Conservation (phyloP, 2,329 filamentous ascomycete species). For the Neonectria sp. region DNA sequence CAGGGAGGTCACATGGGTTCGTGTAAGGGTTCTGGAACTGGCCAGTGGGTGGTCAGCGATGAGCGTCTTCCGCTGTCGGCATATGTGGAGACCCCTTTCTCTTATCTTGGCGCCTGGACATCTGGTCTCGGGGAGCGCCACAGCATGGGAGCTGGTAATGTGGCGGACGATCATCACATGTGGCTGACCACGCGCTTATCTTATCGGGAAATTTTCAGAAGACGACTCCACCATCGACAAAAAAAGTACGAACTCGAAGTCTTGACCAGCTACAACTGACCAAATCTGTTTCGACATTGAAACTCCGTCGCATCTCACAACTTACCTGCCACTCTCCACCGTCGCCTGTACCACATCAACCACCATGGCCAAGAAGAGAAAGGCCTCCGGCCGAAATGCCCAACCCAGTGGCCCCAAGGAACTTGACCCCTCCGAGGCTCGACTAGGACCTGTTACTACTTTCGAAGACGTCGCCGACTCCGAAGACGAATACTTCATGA, state of each 20-base stretch:
- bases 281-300: conserved; percentile 5
- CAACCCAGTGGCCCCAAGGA: conserved; percentile 68
- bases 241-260: conserved; percentile 21
- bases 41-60: conserved; percentile 1
- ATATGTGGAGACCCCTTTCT: not conserved
- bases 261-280: not conserved
- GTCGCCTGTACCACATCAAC: not conserved
- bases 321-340: not conserved
- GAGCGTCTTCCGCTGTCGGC: not conserved
- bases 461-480: conserved; percentile 93
- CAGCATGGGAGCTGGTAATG: not conserved
- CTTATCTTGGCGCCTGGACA: not conserved
- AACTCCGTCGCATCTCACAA: not conserved
- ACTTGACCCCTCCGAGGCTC: conserved; percentile 70
- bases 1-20: conserved; percentile 2
- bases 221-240: conserved; percentile 15
- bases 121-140: not conserved
- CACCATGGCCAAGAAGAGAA: conserved; percentile 78
- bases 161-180: not conserved
- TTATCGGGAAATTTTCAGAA: conserved; percentile 30
- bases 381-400: conserved; percentile 69
- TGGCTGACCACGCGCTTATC: conserved; percentile 21
- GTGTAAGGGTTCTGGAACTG: not conserved
- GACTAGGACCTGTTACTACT: conserved; percentile 72
- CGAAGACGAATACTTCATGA: conserved; percentile 92